Conservation (phyloP, 1,139 yeast species). For the Hansenula sp. region DNA sequence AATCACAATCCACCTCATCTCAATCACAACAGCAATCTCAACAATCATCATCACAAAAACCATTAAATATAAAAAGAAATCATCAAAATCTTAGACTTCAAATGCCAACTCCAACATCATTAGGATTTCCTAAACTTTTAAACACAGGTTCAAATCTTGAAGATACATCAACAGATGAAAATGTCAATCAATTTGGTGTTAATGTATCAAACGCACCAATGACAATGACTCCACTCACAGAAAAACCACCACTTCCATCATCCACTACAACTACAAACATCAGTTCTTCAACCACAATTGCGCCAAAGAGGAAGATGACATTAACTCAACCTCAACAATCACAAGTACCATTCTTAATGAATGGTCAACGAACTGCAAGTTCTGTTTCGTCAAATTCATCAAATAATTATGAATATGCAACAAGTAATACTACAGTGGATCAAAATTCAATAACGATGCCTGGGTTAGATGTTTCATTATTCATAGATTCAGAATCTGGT, state of each 20-base stretch:
- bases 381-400: slow-evolving; percentile 18
- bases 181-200: slow-evolving; percentile 63
- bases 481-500: slow-evolving; percentile 16
- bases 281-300: slow-evolving; percentile 19
- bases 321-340: slow-evolving; percentile 15
- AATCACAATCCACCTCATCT: no score
- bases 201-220: slow-evolving; percentile 48
- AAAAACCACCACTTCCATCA: slow-evolving; percentile 32
- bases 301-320: slow-evolving; percentile 14
- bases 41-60: slow-evolving; percentile 1
- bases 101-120: slow-evolving; percentile 43
- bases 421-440: slow-evolving; percentile 3
- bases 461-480: slow-evolving; percentile 14
- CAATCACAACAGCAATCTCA: background rate
- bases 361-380: slow-evolving; percentile 8
- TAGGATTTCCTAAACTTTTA: slow-evolving; percentile 27
- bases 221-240: slow-evolving; percentile 78
- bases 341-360: slow-evolving; percentile 17
- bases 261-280: slow-evolving; percentile 61
- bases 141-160: slow-evolving; percentile 20
- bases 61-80: slow-evolving; percentile 28
- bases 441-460: slow-evolving; percentile 7
- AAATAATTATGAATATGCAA: slow-evolving; percentile 2
- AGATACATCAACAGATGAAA: slow-evolving; percentile 23
- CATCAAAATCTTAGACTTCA: slow-evolving; percentile 40